Conservation (phyloP, 495 filamentous ascomycete genomes). For the Hypoxylon lenormandii region DNA sequence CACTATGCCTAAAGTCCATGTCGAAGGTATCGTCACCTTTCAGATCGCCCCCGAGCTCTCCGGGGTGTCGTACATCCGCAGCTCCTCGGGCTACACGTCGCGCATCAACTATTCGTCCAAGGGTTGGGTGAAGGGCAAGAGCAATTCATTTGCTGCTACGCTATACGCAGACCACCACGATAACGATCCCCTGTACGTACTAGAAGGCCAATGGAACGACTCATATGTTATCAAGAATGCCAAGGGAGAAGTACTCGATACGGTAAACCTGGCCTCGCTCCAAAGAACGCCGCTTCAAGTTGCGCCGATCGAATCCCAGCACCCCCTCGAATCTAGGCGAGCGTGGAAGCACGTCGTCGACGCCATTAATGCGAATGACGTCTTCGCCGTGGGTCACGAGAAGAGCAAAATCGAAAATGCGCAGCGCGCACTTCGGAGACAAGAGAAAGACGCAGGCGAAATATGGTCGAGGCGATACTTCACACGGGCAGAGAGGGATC, state of each 20-base stretch:
- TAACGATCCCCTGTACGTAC: slow-evolving; percentile 75
- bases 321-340: slow-evolving; percentile 77
- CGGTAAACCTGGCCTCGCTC: slow-evolving; percentile 68
- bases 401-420: slow-evolving; percentile 84
- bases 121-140: slow-evolving; percentile 85
- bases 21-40: slow-evolving; percentile 84
- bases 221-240: slow-evolving; percentile 74
- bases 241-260: slow-evolving; percentile 65
- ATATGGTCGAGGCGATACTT: slow-evolving; percentile 84
- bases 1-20: slow-evolving; percentile 82
- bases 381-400: slow-evolving; percentile 74
- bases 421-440: slow-evolving; percentile 78
- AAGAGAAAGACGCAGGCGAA: slow-evolving; percentile 73
- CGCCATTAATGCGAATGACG: slow-evolving; percentile 76
- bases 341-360: slow-evolving; percentile 81
- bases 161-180: slow-evolving; percentile 75
- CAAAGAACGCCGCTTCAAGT: slow-evolving; percentile 73
- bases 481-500: slow-evolving; percentile 48
- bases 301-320: slow-evolving; percentile 77
- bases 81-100: slow-evolving; percentile 78
- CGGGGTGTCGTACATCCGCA: slow-evolving; percentile 75
- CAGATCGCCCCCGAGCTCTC: slow-evolving; percentile 83
- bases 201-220: slow-evolving; percentile 84
- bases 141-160: slow-evolving; percentile 79
- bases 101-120: slow-evolving; percentile 84